Conservation (phyloP, 73 alveolate genomes). For the Paramecium sexaurelia region DNA sequence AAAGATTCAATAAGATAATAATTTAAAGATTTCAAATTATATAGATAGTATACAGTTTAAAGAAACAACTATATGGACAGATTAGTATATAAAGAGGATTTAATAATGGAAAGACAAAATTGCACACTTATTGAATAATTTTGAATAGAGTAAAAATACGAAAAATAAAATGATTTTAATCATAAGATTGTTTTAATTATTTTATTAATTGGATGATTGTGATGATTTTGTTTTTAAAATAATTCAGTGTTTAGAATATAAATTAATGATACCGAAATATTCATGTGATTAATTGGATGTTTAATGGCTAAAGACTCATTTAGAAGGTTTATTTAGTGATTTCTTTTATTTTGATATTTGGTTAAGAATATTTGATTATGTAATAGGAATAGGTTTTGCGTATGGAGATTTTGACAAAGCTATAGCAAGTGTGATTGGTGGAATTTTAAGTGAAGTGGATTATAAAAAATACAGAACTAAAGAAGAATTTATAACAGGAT, state of each 20-base stretch:
- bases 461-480: not conserved
- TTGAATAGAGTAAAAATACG: not conserved
- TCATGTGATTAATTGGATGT: not conserved
- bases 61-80: not conserved
- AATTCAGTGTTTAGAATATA: not conserved
- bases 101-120: not conserved
- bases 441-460: not conserved
- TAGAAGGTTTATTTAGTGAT: not conserved
- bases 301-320: not conserved
- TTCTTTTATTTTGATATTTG: conserved; percentile 48
- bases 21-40: not conserved
- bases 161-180: not conserved
- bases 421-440: conserved; percentile 21
- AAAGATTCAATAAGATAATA: not conserved
- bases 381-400: not conserved
- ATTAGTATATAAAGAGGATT: not conserved
- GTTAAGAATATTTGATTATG: conserved; percentile 46
- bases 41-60: not conserved
- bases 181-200: not conserved
- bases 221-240: not conserved
- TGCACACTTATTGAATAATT: not conserved
- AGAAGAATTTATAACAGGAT: not conserved
- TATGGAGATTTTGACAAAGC: not conserved
- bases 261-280: not conserved
- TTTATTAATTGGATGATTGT: not conserved